Evolutionary conservation across 768 basidiomycete genomes (phyloP).

Genomic region (Naganishia vaughanmartiniae): DNA sequence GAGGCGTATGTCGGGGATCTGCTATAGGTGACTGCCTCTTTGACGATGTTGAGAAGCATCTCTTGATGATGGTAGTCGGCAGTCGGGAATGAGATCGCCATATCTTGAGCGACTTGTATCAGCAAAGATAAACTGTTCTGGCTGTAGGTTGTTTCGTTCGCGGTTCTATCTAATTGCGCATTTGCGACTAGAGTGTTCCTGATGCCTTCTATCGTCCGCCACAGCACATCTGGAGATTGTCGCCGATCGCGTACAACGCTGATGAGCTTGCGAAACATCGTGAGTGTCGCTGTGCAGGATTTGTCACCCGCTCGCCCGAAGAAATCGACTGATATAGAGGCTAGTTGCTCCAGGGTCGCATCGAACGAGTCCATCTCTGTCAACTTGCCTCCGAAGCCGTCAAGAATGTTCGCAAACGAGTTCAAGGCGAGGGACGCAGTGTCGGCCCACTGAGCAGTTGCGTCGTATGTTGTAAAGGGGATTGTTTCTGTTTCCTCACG

Average conservation of each 20-base stretch:
- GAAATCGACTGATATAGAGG: slow-evolving; percentile 68
- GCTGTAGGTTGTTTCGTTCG: slow-evolving; percentile 4
- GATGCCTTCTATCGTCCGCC: slow-evolving; percentile 70
- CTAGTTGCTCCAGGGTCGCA: slow-evolving; percentile 71
- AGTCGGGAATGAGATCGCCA: slow-evolving; percentile 39
- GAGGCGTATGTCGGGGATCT: slow-evolving; percentile 81
- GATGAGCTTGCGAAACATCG: background rate
- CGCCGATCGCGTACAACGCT: background rate
- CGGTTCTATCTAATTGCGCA: slow-evolving; percentile 4
- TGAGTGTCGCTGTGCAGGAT: slow-evolving; percentile 64
- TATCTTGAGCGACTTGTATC: slow-evolving; percentile 55
- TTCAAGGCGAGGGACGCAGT: slow-evolving; percentile 80
- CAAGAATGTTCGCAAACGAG: slow-evolving; percentile 78
- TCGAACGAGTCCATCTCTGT: slow-evolving; percentile 68
- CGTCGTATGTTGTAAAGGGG: slow-evolving; percentile 15
- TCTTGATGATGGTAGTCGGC: slow-evolving; percentile 56
- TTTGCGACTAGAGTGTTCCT: slow-evolving; percentile 66
- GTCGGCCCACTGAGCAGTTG: slow-evolving; percentile 67
- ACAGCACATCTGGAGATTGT: slow-evolving; percentile 4
- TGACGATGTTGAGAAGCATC: slow-evolving; percentile 69
- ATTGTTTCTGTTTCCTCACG: background rate
- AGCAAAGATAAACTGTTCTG: background rate
- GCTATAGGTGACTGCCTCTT: slow-evolving; percentile 64
- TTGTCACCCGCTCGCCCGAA: slow-evolving; percentile 64
- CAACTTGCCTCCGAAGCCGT: slow-evolving; percentile 75